Base-by-base conservation (phyloP, 2,329 filamentous ascomycete genomes). In the Aspergillus glaucus region DNA sequence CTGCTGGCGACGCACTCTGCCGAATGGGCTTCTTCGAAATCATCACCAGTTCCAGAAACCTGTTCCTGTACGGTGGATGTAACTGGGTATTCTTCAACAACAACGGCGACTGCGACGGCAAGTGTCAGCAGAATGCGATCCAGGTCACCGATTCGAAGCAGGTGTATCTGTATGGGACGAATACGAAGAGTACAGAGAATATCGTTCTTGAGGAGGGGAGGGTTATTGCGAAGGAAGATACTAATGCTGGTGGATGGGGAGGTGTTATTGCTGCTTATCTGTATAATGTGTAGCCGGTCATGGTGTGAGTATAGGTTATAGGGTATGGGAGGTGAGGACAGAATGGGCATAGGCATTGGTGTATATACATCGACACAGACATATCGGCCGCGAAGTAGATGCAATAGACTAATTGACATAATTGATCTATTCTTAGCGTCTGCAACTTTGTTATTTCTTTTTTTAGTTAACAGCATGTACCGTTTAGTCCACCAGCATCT, bases 71-170 rank as follows among this genome's bases (percentile, higher is more conserved):
- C 46, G 68, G 68, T 6, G 62, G 61, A 1, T 66, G 66, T 15
- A 63, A 65, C 49, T 73, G 69, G 69, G 60, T 59, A 4, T 73
- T 73, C 50, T 72, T 71, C 54, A 67, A 68, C 58, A 55, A 65
- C 52, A 53, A 64, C 28, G 49, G 54, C 2, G 53, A 59, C 2
- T 65, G 64, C 39, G 10, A 22, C 19, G 55, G 63, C 8, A 59
- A 63, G 30, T 72, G 70, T 49, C 69, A 72, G 57, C 56, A 62
- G 49, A 71, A 71, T 48, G 61, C 63, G 8, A 53, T 67, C 37
- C 55, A 61, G 6, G 55, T 66, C 15, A 15, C 51, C 4, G 48
- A 55, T n/a, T 64, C 62, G 6, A 54, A 52, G 6, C 45, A 50
- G 8, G 21, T 67, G 1, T 63, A 64, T 43, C 43, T 65, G 3